These are phyloP conservation scores for Mallotus repandus DNA, from an alignment of 441 rosid genomes.

Conservation along the genomic window DNA sequence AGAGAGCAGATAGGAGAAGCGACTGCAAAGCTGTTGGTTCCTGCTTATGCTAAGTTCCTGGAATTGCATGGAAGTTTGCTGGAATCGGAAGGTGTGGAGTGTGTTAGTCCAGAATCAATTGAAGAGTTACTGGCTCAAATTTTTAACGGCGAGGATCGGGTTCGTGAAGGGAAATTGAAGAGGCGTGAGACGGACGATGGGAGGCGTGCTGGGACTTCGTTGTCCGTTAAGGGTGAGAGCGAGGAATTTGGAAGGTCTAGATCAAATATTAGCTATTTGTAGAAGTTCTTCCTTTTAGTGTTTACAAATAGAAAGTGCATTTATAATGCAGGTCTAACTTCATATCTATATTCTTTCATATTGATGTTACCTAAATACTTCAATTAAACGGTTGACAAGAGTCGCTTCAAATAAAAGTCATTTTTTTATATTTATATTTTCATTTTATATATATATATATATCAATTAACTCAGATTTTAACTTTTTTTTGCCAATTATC, in stretches of 20 bases:
- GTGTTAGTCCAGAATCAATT: constrained; percentile 33
- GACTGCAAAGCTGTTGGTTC: constrained; percentile 40
- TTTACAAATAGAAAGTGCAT: too few species aligned
- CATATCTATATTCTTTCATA: too few species aligned
- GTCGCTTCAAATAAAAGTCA: too few species aligned
- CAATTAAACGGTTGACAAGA: too few species aligned
- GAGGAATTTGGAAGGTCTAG: constrained; percentile 28
- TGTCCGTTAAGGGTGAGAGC: constrained; percentile 23
- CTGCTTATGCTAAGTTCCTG: constrained; percentile 41
- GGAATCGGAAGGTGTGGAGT: constrained; percentile 20
- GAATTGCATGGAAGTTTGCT: constrained; percentile 20
- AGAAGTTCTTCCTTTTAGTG: not conserved
- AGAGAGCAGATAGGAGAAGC: constrained; percentile 55
- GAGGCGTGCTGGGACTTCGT: constrained; percentile 16
- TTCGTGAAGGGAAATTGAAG: constrained; percentile 28
- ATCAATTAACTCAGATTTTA: too few species aligned
- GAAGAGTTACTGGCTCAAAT: constrained; percentile 30
- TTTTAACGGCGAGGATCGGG: constrained; percentile 28
- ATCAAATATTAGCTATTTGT: constrained; percentile 25
- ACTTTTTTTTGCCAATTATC: too few species aligned
- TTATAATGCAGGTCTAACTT: too few species aligned
- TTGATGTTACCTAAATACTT: too few species aligned
- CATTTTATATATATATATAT: too few species aligned
- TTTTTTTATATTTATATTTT: too few species aligned
- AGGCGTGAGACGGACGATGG: constrained; percentile 32